These are phyloP conservation scores for Trichophyton verrucosum DNA, from an alignment of 2,329 filamentous ascomycete genomes.

Conservation along the genomic window DNA sequence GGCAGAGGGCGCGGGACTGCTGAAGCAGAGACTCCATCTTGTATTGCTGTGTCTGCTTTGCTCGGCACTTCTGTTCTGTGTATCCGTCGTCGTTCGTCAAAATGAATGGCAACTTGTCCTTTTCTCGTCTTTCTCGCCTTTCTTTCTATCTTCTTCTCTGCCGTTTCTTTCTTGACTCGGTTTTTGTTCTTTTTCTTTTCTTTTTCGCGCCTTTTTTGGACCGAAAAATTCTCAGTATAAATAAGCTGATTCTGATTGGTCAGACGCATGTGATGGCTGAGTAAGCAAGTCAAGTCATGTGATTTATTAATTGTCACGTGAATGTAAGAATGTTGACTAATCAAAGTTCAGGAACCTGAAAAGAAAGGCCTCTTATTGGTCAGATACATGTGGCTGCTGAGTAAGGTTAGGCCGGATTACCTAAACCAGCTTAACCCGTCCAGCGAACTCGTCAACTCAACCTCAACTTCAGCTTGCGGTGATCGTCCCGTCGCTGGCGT, in stretches of 20 bases:
- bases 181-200: not conserved
- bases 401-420: too few relatives aligned
- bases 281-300: not conserved
- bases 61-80: too few relatives aligned
- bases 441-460: too few relatives aligned
- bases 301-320: too few relatives aligned
- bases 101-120: not conserved
- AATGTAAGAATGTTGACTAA: too few relatives aligned
- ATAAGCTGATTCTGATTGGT: not conserved
- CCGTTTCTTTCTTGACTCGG: not conserved
- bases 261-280: not conserved
- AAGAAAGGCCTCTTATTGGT: too few relatives aligned
- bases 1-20: conserved; percentile 93
- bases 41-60: conserved; percentile 2
- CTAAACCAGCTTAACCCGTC: too few relatives aligned
- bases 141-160: not conserved
- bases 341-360: too few relatives aligned
- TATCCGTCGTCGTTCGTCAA: too few relatives aligned
- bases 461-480: too few relatives aligned
- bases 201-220: not conserved
- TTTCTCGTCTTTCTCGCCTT: not conserved
- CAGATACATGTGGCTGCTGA: too few relatives aligned
- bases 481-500: too few relatives aligned
- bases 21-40: conserved; percentile 85
- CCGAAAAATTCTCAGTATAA: not conserved